Evolutionary conservation across 495 filamentous ascomycete genomes (phyloP).

Genomic region (Neurospora sp.): DNA sequence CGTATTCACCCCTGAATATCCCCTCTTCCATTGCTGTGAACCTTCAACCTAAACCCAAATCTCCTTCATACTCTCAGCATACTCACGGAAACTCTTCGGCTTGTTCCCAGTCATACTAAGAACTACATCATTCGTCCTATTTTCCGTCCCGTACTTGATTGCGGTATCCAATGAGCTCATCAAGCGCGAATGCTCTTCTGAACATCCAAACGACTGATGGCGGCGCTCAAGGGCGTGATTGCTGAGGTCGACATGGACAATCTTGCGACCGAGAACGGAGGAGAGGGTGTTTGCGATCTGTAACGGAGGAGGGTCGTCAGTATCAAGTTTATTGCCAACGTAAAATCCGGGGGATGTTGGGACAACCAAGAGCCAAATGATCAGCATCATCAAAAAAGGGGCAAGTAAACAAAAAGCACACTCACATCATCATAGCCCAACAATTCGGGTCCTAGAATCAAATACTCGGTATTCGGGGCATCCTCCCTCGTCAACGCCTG

Average conservation of each 20-base stretch:
- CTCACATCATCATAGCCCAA: constrained; percentile 37
- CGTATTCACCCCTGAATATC: neutral
- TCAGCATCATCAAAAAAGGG: neutral
- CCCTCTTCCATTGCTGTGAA: neutral
- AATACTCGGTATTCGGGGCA: constrained; percentile 34
- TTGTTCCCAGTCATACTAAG: constrained; percentile 22
- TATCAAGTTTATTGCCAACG: neutral
- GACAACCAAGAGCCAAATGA: too few relatives aligned
- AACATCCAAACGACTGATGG: constrained; percentile 18
- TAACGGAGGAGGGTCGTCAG: neutral
- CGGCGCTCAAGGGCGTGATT: constrained; percentile 19
- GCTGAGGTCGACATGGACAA: constrained; percentile 35
- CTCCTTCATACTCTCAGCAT: constrained; percentile 22
- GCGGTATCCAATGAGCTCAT: constrained; percentile 27
- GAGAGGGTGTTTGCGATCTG: constrained; percentile 35
- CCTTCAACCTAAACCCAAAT: constrained; percentile 14
- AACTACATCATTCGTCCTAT: constrained; percentile 30
- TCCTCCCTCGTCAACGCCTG: constrained; percentile 28
- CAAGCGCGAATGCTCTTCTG: constrained; percentile 23
- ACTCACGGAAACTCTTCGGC: constrained; percentile 26
- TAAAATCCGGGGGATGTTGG: neutral
- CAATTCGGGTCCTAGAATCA: constrained; percentile 37
- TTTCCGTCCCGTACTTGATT: constrained; percentile 28
- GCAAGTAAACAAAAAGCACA: neutral
- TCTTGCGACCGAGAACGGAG: constrained; percentile 26